A percentile compares a stretch with the other conserved stretches of the same genome.
Evolutionary conservation across 441 rosid species (phyloP).

Genomic region (Codiaeum variegatum): DNA sequence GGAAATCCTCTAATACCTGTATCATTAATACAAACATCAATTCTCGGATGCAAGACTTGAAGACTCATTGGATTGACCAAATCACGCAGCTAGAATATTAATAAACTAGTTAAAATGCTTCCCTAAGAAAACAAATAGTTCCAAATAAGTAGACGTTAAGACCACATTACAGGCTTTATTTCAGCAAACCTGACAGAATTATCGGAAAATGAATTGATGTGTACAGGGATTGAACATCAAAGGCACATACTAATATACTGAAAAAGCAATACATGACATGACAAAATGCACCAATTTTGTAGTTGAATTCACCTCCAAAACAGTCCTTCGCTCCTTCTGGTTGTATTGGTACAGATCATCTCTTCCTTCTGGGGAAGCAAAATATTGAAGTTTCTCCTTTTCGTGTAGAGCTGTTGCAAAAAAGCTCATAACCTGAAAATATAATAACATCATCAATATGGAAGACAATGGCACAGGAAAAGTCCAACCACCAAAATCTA

Average conservation of each 20-base stretch:
- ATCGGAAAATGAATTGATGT: background rate
- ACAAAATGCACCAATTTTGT: slow-evolving; percentile 6
- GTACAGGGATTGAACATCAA: background rate
- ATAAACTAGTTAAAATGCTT: slow-evolving; percentile 6
- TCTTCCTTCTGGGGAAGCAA: slow-evolving; percentile 89
- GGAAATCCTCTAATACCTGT: slow-evolving; percentile 89
- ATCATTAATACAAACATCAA: slow-evolving; percentile 22
- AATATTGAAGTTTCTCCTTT: slow-evolving; percentile 81
- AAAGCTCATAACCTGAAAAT: slow-evolving; percentile 76
- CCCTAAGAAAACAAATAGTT: background rate
- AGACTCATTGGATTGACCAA: background rate
- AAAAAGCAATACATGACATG: slow-evolving; percentile 4
- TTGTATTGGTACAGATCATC: slow-evolving; percentile 92
- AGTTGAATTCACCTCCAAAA: slow-evolving; percentile 65
- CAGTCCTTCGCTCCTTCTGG: slow-evolving; percentile 84
- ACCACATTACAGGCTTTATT: background rate
- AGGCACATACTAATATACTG: slow-evolving; percentile 4
- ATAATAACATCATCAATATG: background rate
- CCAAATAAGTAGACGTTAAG: background rate
- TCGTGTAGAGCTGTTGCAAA: slow-evolving; percentile 79
- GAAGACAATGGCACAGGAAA: slow-evolving; percentile 7
- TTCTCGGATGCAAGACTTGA: background rate
- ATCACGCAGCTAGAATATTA: background rate
- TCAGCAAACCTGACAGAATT: background rate
- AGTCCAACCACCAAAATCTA: background rate